Evolutionary conservation across 768 basidiomycete genomes (phyloP).

Genomic region (Lactarius hatsudake): DNA sequence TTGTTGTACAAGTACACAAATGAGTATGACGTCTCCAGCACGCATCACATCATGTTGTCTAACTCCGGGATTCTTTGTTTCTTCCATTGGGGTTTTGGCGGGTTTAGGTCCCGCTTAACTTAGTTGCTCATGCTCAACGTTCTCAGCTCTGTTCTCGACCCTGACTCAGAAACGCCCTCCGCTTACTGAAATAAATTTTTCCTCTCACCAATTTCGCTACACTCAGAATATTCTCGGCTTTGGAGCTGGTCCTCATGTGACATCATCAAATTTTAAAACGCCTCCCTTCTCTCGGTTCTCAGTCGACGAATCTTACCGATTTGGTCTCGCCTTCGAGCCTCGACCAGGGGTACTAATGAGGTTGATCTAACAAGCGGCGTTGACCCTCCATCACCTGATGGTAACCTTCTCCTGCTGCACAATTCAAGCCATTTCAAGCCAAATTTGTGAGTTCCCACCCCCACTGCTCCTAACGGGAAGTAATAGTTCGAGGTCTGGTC

Average conservation of each 20-base stretch:
- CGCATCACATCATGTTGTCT: background rate
- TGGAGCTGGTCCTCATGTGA: background rate
- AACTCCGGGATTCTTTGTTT: conserved; percentile 4
- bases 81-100: background rate
- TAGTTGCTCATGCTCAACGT: background rate
- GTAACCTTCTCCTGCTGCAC: background rate
- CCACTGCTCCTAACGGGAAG: background rate
- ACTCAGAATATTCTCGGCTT: background rate
- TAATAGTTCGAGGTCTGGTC: background rate
- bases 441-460: background rate
- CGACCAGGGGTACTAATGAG: background rate
- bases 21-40: conserved; percentile 7
- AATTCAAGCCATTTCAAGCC: background rate
- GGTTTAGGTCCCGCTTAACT: background rate
- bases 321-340: background rate
- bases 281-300: background rate
- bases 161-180: background rate
- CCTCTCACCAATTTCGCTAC: background rate
- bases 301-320: background rate
- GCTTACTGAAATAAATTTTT: background rate
- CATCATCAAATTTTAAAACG: background rate
- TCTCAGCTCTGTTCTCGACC: background rate
- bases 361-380: background rate
- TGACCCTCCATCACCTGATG: background rate
- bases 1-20: conserved; percentile 9